Evolutionary conservation across 345 rosid species (phyloP), one percentile per base, ranked within the genome.

Genomic region (Eucalyptus regnans): DNA sequence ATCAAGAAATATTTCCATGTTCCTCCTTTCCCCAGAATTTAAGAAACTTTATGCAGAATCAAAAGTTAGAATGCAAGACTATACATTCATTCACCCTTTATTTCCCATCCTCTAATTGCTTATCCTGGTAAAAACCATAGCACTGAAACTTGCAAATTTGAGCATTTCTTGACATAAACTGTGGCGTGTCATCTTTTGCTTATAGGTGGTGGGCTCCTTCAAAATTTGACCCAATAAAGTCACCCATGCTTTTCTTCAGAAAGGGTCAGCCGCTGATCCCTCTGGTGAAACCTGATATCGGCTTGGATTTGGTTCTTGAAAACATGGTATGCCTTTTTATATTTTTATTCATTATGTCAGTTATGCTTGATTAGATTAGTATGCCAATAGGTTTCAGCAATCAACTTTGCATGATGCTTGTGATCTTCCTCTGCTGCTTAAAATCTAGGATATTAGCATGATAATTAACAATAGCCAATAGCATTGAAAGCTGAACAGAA

Each of bases 151-250:
- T 86, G 43, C 76, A 66, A 84, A 37, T 18, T 66, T 86, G 23
- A 58, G 29, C 29, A 17, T 86, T 37, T 48, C 64, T 27, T 31
- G 54, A 33, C 86, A 27, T 14, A 86, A 88, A 60, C 20, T 83
- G 84, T 54, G 89, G 81, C n/a, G 13, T 89, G 76, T 88, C 87
- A 71, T 81, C 86, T 87, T 86, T 89, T 88, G 58, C 46, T 20
- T 88, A 22, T 91, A 98, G 99, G 98, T 98, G 99, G 99, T 94
- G 97, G 97, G 98, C 98, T 71, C 98, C 99, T 81, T 93, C 98
- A 64, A 98, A 98, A 91, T 98, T 98, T 90, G 97, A 95, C 86
- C 98, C 99, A 27, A 86, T 94, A 33, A 96, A 95, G 88, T 93
- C 97, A 41, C 99, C 99, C 60, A 95, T 97, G 99, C 94, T 97